Evolutionary conservation across 768 basidiomycete genomes (phyloP).

Genomic region (Crucibulum laeve): DNA sequence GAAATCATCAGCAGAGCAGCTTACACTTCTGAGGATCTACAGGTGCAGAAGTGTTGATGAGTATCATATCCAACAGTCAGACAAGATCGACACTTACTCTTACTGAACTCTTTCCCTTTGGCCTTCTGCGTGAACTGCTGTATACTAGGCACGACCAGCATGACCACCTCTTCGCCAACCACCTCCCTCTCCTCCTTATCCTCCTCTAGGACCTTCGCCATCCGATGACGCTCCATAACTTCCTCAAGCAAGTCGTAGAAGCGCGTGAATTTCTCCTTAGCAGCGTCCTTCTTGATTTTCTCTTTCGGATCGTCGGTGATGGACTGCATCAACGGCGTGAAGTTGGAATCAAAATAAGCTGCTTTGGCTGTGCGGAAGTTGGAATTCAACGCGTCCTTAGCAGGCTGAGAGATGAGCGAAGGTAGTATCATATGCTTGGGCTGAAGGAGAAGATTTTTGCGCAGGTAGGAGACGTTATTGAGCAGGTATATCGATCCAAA

Average conservation of each 20-base stretch:
- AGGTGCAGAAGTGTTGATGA: slow-evolving; percentile 1
- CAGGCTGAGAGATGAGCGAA: slow-evolving; percentile 53
- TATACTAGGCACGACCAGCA: slow-evolving; percentile 71
- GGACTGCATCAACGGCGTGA: slow-evolving; percentile 70
- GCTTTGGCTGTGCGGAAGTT: slow-evolving; percentile 80
- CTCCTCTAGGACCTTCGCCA: slow-evolving; percentile 68
- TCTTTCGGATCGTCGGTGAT: slow-evolving; percentile 61
- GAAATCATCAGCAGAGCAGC: slow-evolving; percentile 15
- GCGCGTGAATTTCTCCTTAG: slow-evolving; percentile 78
- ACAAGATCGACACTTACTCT: slow-evolving; percentile 45
- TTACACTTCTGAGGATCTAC: slow-evolving; percentile 70
- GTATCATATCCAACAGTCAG: slow-evolving; percentile 1
- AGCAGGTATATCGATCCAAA: slow-evolving; percentile 74
- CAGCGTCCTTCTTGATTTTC: slow-evolving; percentile 51
- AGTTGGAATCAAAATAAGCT: slow-evolving; percentile 80
- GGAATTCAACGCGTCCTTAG: slow-evolving; percentile 59
- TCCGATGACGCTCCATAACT: slow-evolving; percentile 67
- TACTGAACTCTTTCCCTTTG: slow-evolving; percentile 79
- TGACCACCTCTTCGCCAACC: slow-evolving; percentile 70
- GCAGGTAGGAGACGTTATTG: slow-evolving; percentile 75
- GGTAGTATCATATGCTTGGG: slow-evolving; percentile 43
- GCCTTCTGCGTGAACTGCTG: slow-evolving; percentile 73
- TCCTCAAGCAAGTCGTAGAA: slow-evolving; percentile 84
- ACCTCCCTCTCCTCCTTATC: slow-evolving; percentile 55
- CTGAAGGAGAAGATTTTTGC: slow-evolving; percentile 49